Base-by-base conservation (phyloP, 1,284 basidiomycete genomes). In the Puccinia horiana region DNA sequence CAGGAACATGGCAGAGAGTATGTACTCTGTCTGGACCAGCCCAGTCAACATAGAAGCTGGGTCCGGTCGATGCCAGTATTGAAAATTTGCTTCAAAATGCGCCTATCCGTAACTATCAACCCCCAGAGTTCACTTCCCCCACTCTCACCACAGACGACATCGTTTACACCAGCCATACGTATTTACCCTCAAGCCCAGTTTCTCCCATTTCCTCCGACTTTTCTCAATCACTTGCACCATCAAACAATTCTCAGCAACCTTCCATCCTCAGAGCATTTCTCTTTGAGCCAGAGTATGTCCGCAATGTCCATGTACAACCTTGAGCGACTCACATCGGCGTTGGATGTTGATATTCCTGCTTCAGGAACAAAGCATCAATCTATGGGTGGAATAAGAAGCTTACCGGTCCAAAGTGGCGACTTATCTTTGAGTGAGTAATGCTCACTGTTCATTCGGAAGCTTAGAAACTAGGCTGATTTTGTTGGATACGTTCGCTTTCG, bases 221-320 rank as follows among this genome's bases (percentile, higher is more conserved):
- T 20, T 8, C 16, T 20, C 49, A 11, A 63, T 63, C 58, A 32
- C 32, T 63, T 37, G n/a, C 14, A 63, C 14, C 58, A 35, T 35
- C 20, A 63, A n/a, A 18, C 6, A 26, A 20, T 12, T 58, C 16
- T n/a, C n/a, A n/a, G n/a, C n/a, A n/a, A n/a, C 54, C 44, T 52
- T 16, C 49, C 49, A 14, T 52, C 49, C 8, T 40, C 16, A 37
- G 16, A 18, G 12, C 2, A 14, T 61, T 32, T 6, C 35, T 20
- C 16, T 40, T 20, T 20, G n/a, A 56, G 20, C 54, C 54, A 26
- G n/a, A 5, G 16, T 20, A 52, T 52, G 16, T 20, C 16, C 35
- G 29, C 23, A 23, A 69, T 69, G 65, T 47, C 65, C 8, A 69
- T 69, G 65, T 69, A 69, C 12, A 69, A 69, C 42, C 65, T 69